These are phyloP conservation scores for Hirsutella rhossiliensis DNA, from an alignment of 2,329 filamentous ascomycete genomes.

Conservation along the genomic window DNA sequence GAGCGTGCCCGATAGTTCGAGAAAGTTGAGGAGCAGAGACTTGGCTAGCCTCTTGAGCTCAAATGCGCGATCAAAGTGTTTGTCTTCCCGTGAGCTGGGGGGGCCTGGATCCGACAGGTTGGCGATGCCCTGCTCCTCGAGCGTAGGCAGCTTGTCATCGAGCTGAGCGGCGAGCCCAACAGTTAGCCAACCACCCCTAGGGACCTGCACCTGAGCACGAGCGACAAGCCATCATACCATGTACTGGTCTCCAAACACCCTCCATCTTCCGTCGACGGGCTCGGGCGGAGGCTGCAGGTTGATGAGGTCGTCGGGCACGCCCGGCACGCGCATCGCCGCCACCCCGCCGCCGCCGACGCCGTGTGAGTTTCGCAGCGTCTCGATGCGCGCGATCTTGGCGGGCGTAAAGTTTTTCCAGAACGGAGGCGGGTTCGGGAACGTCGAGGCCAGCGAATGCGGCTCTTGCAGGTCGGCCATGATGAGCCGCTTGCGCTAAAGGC, in stretches of 20 bases:
- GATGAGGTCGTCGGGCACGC: slow-evolving; percentile 58
- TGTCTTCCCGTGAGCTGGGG: slow-evolving; percentile 32
- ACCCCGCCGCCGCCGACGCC: slow-evolving; percentile 11
- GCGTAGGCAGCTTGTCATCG: slow-evolving; percentile 49
- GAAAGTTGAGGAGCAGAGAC: slow-evolving; percentile 75
- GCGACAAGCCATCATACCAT: slow-evolving; percentile 22
- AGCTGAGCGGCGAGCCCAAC: slow-evolving; percentile 24
- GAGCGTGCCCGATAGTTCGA: slow-evolving; percentile 59
- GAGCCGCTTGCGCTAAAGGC: background rate
- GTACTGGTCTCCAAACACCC: slow-evolving; percentile 59
- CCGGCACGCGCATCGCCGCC: slow-evolving; percentile 21
- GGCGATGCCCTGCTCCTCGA: slow-evolving; percentile 58
- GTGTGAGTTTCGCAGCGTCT: slow-evolving; percentile 28
- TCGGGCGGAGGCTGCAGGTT: slow-evolving; percentile 73
- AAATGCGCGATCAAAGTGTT: slow-evolving; percentile 50
- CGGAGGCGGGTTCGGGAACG: slow-evolving; percentile 76
- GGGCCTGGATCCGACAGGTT: slow-evolving; percentile 41
- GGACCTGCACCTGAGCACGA: background rate
- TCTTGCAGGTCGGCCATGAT: slow-evolving; percentile 45
- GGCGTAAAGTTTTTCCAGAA: slow-evolving; percentile 85
- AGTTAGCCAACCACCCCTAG: background rate
- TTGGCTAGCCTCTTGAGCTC: slow-evolving; percentile 71
- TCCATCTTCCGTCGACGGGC: slow-evolving; percentile 58
- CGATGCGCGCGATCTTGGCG: slow-evolving; percentile 52
- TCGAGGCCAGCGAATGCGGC: slow-evolving; percentile 40